A percentile compares a stretch with the other conserved stretches of the same genome.
Evolutionary conservation across 768 basidiomycete genomes (phyloP).

Genomic region (Amyloporia xantha): DNA sequence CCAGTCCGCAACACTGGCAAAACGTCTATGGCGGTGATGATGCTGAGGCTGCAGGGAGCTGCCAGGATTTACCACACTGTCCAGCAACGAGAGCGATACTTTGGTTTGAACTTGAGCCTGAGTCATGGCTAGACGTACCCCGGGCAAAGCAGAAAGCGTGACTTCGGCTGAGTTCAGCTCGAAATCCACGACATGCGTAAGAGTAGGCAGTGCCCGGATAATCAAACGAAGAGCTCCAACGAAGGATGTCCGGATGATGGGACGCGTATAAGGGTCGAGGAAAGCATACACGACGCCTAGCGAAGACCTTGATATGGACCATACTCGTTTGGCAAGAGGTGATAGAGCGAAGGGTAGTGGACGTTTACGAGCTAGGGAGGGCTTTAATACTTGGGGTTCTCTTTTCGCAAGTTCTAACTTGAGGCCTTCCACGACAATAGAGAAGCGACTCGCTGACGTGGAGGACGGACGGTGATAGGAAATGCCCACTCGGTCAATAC

Average conservation of each 20-base stretch:
- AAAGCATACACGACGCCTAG: conserved; percentile 30
- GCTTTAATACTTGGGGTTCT: conserved; percentile 9
- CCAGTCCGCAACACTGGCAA: conserved; percentile 56
- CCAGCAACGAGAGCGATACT: conserved; percentile 48
- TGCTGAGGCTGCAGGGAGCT: conserved; percentile 1
- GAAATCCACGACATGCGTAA: conserved; percentile 62
- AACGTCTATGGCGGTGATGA: conserved; percentile 13
- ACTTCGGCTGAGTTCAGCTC: conserved; percentile 54
- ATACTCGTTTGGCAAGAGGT: conserved; percentile 28
- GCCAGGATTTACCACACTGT: conserved; percentile 25
- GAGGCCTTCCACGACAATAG: conserved; percentile 56
- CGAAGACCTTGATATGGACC: conserved; percentile 21
- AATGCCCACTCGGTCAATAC: conserved; percentile 60
- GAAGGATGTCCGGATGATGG: conserved; percentile 49
- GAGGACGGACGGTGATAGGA: conserved; percentile 48
- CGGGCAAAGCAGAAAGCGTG: conserved; percentile 44
- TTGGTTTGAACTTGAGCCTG: conserved; percentile 47
- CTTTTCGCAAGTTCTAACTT: conserved; percentile 42
- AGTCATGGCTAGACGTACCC: conserved; percentile 43
- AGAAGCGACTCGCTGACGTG: conserved; percentile 48
- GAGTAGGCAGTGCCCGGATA: conserved; percentile 60
- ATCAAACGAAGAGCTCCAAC: conserved; percentile 48
- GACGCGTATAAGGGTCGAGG: conserved; percentile 57
- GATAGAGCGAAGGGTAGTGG: conserved; percentile 24
- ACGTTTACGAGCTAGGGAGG: neutral